These are phyloP conservation scores for Monosporascus sp. DNA, from an alignment of 2,329 filamentous ascomycete genomes.

Conservation along the genomic window DNA sequence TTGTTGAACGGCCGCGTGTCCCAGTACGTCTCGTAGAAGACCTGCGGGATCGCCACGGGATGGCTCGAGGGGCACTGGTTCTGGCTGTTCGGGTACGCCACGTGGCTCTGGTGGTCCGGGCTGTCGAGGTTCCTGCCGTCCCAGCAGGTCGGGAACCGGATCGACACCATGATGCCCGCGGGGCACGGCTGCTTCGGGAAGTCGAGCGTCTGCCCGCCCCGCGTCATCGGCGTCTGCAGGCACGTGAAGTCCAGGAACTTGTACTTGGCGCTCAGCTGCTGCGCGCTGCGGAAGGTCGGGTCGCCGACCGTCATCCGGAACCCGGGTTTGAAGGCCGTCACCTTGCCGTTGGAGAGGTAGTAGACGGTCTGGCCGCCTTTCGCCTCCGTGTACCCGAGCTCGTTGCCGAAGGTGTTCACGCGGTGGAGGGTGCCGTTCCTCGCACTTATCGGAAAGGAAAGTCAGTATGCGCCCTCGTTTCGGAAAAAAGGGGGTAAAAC, in stretches of 20 bases:
- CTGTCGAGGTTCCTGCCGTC: constrained; percentile 43
- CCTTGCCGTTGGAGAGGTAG: constrained; percentile 23
- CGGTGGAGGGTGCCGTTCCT: constrained; percentile 30
- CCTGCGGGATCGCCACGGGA: constrained; percentile 20
- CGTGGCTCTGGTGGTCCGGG: constrained; percentile 42
- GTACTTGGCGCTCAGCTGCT: constrained; percentile 27
- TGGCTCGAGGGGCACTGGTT: constrained; percentile 20
- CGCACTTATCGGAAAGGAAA: constrained; percentile 3
- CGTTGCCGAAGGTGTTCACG: constrained; percentile 14
- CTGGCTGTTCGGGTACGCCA: constrained; percentile 38
- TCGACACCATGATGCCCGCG: constrained; percentile 35
- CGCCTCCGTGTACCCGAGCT: constrained; percentile 23
- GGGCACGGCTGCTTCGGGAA: constrained; percentile 32
- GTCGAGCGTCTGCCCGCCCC: constrained; percentile 32
- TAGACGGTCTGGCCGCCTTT: constrained; percentile 21
- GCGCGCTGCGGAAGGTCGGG: constrained; percentile 26
- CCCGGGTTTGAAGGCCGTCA: constrained; percentile 36
- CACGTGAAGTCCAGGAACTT: constrained; percentile 39
- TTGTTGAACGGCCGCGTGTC: constrained; percentile 21
- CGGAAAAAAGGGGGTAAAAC: neutral
- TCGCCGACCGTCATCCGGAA: constrained; percentile 40
- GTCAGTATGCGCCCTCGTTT: neutral
- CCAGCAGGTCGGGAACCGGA: constrained; percentile 46
- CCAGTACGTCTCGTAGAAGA: constrained; percentile 22
- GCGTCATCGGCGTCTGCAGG: constrained; percentile 31